Evolutionary conservation across 1,139 yeast genomes (phyloP).

Genomic region (Hyphopichia buzzinii): DNA sequence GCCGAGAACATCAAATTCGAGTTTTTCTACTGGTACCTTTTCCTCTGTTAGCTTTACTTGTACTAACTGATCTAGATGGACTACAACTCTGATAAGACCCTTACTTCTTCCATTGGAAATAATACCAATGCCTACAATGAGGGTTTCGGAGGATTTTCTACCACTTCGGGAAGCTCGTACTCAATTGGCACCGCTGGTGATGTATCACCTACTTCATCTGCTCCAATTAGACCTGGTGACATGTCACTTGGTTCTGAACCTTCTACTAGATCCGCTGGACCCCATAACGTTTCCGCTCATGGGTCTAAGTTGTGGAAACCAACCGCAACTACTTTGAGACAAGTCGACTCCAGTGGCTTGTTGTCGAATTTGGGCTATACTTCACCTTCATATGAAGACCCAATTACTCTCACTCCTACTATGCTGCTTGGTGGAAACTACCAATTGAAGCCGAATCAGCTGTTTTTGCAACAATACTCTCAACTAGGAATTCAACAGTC

Average conservation of each 20-base stretch:
- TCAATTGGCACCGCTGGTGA: not conserved
- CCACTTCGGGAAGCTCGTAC: not conserved
- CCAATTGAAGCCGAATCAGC: not conserved
- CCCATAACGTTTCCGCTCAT: not conserved
- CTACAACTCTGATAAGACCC: not conserved
- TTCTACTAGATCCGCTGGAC: not conserved
- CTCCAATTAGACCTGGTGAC: not conserved
- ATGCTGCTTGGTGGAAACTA: not conserved
- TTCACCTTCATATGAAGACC: not conserved
- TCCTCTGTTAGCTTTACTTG: not conserved
- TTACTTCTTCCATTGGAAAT: not conserved
- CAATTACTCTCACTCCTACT: not conserved
- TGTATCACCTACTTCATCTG: not conserved
- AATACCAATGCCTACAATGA: not conserved
- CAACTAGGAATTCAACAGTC: not conserved
- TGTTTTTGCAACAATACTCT: not conserved
- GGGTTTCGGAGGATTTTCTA: not conserved
- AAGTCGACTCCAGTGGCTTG: not conserved
- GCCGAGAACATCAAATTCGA: not conserved
- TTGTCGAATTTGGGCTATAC: not conserved
- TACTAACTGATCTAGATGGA: not conserved
- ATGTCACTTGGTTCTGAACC: not conserved
- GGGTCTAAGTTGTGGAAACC: not conserved
- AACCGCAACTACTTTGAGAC: not conserved
- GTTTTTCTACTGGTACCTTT: not conserved